Base-by-base conservation (phyloP, 495 filamentous ascomycete genomes). In the Cryomyces antarcticus region DNA sequence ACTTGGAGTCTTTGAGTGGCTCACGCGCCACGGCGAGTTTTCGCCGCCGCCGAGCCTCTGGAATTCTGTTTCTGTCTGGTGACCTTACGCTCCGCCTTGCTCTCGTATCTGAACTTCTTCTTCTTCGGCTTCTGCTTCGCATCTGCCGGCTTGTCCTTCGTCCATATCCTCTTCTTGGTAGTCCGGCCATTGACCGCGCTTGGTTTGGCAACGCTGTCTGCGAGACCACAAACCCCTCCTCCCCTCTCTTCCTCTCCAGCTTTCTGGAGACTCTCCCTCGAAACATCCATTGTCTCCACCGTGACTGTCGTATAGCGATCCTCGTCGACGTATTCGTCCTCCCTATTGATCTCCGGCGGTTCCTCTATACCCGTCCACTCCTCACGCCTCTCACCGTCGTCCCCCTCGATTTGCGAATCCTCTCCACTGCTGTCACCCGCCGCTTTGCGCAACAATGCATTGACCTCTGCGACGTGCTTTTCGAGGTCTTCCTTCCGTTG, bases 261-360 rank as follows among this genome's bases (percentile, higher is more conserved):
- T 50, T 72, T 70, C 41, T 72, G 58, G 10, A 87, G 54, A 5
- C 78, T 81, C 46, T 82, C 75, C 42, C 72, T 75, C 3, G 81
- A 75, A 6, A 88, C 64, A 52, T 78, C 80, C 55, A 97, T 84
- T n/a, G 79, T 78, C 57, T 94, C 85, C 0, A 97, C 73, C 0
- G 83, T 94, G 29, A 97, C 89, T 4, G 81, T 92, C 12, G 88
- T 93, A 54, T 82, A 92, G 57, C 79, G 80, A 53, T 94, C 88
- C 58, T 96, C 89, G 60, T 97, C 89, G 46, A 94, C 72, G 61
- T 93, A 97, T 60, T 94, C 86, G 42, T 88, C 87, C 53, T 95
- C 84, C 50, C 78, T 74, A 55, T 87, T 74, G 13, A 92, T 43
- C 41, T 29, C 50, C 13, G 51, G 56, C 4, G 56, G 53, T 4